A percentile compares a stretch with the other conserved stretches of the same genome.
Conservation (phyloP, 2,329 filamentous ascomycete genomes). For the Cladosporium sp. region DNA sequence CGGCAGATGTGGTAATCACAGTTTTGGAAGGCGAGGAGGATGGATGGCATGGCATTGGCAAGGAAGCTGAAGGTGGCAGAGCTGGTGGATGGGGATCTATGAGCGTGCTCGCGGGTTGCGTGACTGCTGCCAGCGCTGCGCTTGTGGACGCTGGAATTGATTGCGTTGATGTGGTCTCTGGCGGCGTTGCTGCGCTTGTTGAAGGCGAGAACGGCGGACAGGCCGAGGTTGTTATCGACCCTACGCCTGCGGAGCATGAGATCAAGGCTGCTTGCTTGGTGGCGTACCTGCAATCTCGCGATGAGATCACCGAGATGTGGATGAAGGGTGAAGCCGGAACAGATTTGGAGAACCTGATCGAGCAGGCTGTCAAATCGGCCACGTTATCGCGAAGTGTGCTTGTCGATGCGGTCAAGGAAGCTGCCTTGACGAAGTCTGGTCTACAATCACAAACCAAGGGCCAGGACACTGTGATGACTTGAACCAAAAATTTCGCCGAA, state of each 20-base stretch:
- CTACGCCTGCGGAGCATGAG: constrained; percentile 74
- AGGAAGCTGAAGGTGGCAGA: constrained; percentile 25
- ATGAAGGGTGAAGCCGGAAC: constrained; percentile 66
- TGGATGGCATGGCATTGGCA: constrained; percentile 57
- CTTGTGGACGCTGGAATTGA: constrained; percentile 94
- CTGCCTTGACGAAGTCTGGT: constrained; percentile 38
- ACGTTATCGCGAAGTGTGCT: constrained; percentile 56
- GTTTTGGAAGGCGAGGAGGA: constrained; percentile 92
- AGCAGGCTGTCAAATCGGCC: constrained; percentile 61
- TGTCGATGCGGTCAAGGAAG: constrained; percentile 58
- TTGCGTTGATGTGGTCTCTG: constrained; percentile 83
- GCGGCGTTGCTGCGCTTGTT: constrained; percentile 82
- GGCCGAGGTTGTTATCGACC: constrained; percentile 64
- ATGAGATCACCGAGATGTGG: constrained; percentile 94
- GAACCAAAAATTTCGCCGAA: constrained; percentile 16
- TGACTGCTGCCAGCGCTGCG: constrained; percentile 89
- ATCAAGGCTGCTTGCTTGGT: constrained; percentile 83
- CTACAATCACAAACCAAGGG: constrained; percentile 11
- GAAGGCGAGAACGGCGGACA: constrained; percentile 24
- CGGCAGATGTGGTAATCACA: constrained; percentile 89
- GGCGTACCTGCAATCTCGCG: constrained; percentile 77
- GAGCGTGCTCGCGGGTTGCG: constrained; percentile 85
- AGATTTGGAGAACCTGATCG: constrained; percentile 52
- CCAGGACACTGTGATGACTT: constrained; percentile 28
- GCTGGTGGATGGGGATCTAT: constrained; percentile 72